A percentile compares a stretch with the other conserved stretches of the same genome.
Evolutionary conservation across 768 basidiomycete species (phyloP).

Genomic region (Mycena crocata): DNA sequence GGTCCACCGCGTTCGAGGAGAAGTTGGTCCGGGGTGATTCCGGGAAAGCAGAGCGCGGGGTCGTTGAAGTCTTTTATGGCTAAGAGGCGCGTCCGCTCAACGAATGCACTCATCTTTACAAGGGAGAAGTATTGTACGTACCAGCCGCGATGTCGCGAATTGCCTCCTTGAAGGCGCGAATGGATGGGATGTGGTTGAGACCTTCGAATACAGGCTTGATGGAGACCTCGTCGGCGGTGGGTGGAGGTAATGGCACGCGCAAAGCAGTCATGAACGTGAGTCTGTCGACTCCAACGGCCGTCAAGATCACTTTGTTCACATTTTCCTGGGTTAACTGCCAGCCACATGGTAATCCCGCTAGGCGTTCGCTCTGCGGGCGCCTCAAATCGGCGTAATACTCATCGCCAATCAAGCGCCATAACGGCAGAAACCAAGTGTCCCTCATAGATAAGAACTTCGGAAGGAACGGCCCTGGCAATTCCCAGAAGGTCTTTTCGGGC

Average conservation of each 20-base stretch:
- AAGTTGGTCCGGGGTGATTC: background rate
- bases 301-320: background rate
- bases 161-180: background rate
- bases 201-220: background rate
- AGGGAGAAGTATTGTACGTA: too few relatives aligned
- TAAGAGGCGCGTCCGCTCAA: too few relatives aligned
- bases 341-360: background rate
- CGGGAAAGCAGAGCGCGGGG: background rate
- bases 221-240: background rate
- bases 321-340: background rate
- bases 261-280: background rate
- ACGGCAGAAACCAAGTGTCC: background rate
- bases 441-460: background rate
- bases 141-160: slow-evolving; percentile 7
- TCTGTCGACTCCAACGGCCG: background rate
- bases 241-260: background rate
- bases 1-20: background rate
- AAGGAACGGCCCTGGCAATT: background rate
- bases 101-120: too few relatives aligned
- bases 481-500: background rate
- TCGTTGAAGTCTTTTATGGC: background rate
- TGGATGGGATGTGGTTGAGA: background rate
- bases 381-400: background rate
- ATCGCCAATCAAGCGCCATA: background rate
- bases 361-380: background rate